Evolutionary conservation across 1,284 basidiomycete genomes (phyloP).

Genomic region (Sphaerobolus stellatus): DNA sequence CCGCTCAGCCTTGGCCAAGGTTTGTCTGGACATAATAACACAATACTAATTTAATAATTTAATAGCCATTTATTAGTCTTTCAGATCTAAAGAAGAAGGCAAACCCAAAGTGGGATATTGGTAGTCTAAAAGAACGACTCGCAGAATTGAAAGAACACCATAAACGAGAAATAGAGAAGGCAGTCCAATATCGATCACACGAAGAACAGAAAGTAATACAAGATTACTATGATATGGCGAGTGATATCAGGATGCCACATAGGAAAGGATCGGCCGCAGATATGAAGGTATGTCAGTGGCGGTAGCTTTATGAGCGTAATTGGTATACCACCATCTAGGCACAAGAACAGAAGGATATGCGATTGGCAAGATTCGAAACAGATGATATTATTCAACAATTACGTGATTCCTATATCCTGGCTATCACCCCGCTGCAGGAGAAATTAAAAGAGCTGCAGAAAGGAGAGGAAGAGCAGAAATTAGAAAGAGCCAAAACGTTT

Average conservation of each 20-base stretch:
- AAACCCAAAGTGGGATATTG: conserved; percentile 26
- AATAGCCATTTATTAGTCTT: conserved; percentile 12
- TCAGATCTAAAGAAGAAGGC: conserved; percentile 19
- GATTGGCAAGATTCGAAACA: background rate
- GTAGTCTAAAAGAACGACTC: conserved; percentile 36
- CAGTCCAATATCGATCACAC: conserved; percentile 42
- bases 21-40: background rate
- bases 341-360: too few species aligned
- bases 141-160: conserved; percentile 39
- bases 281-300: conserved; percentile 5
- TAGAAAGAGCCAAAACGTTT: conserved; percentile 45
- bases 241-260: too few species aligned
- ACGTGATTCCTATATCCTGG: conserved; percentile 43
- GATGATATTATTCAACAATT: conserved; percentile 25
- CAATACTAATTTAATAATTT: background rate
- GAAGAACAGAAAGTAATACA: too few species aligned
- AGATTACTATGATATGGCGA: too few species aligned
- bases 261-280: too few species aligned
- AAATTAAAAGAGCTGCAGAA: conserved; percentile 27
- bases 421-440: conserved; percentile 34
- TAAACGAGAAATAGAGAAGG: conserved; percentile 39
- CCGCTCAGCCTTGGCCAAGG: conserved; percentile 4
- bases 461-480: conserved; percentile 35
- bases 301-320: too few species aligned
- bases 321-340: too few species aligned